Conservation (phyloP, 495 filamentous ascomycete genomes). For the Alectoria sarmentosa region DNA sequence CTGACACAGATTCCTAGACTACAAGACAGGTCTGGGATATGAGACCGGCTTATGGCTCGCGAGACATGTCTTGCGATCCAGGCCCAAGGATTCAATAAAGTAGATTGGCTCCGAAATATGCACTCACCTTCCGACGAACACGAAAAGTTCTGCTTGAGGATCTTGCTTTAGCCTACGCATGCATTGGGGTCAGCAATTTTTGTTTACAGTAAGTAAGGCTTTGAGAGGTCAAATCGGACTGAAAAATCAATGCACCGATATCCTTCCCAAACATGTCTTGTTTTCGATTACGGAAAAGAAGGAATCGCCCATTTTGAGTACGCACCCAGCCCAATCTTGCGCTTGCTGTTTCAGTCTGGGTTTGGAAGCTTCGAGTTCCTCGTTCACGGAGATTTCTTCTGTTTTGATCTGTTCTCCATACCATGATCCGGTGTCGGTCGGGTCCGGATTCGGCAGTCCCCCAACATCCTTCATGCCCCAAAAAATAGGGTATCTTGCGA, state of each 20-base stretch:
- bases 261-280: not conserved
- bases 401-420: conserved; percentile 46
- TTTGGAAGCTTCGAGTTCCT: conserved; percentile 48
- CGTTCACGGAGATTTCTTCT: conserved; percentile 49
- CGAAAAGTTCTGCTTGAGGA: conserved; percentile 62
- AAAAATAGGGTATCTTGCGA: conserved; percentile 70
- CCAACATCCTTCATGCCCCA: conserved; percentile 68
- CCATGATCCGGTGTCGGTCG: conserved; percentile 65
- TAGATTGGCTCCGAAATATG: too few species aligned
- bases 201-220: too few species aligned
- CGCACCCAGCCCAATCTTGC: conserved; percentile 69
- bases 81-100: too few species aligned
- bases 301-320: too few species aligned
- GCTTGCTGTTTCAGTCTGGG: conserved; percentile 56
- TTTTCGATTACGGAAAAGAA: too few species aligned
- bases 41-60: too few species aligned
- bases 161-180: conserved; percentile 55
- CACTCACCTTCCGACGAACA: conserved; percentile 80
- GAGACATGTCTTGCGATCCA: too few species aligned
- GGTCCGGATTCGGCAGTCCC: conserved; percentile 67
- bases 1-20: too few species aligned
- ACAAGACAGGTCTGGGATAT: too few species aligned
- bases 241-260: too few species aligned
- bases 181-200: too few species aligned
- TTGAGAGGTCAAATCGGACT: too few species aligned